Conservation (phyloP, 345 rosid species). For the Clausena lansium region DNA sequence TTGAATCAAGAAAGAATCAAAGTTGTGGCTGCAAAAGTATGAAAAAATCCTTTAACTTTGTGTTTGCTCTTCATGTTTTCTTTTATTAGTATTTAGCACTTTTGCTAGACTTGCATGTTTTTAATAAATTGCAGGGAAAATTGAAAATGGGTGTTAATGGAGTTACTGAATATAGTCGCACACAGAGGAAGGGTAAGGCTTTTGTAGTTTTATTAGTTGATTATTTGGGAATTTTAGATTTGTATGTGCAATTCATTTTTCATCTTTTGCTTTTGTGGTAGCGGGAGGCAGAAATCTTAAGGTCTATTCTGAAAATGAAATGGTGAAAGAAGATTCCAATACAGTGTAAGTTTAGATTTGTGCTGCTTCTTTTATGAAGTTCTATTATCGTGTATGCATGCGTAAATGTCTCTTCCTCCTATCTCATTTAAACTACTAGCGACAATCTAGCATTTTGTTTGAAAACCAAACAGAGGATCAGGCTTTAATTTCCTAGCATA, state of each 20-base stretch:
- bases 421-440: neutral
- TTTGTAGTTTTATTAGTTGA: neutral
- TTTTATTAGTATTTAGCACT: neutral
- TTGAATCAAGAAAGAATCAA: neutral
- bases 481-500: neutral
- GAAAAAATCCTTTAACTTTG: neutral
- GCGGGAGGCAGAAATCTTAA: conserved; percentile 39
- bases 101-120: neutral
- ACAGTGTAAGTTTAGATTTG: conserved; percentile 42
- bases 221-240: neutral
- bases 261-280: conserved; percentile 21
- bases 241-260: neutral
- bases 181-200: conserved; percentile 15
- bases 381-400: neutral
- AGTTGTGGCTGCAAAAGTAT: neutral
- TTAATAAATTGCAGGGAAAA: conserved; percentile 22
- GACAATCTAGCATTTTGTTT: neutral
- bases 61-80: neutral
- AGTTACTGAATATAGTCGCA: conserved; percentile 15
- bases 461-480: neutral
- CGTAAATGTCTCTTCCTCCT: neutral
- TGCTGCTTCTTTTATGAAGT: neutral
- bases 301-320: conserved; percentile 43
- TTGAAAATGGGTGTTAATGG: neutral
- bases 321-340: conserved; percentile 32